Conservation (phyloP, 192 early-diverging fungal genomes). For the Umbelopsis sp. region DNA sequence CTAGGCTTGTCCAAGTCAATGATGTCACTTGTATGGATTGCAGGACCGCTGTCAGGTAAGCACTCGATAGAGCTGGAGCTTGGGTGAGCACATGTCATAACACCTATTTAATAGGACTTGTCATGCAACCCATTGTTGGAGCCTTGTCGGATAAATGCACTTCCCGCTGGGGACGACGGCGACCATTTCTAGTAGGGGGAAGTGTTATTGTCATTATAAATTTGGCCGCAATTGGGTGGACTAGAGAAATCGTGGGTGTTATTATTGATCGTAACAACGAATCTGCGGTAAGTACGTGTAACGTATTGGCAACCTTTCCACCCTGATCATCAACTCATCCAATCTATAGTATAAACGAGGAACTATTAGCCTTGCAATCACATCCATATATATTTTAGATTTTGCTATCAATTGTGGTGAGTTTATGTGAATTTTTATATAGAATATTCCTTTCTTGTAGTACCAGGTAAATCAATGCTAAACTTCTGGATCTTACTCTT, state of each 20-base stretch:
- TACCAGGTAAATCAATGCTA: neutral
- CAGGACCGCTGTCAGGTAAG: constrained; percentile 79
- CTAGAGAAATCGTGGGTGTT: constrained; percentile 63
- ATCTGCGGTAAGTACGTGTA: constrained; percentile 23
- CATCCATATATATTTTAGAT: constrained; percentile 87
- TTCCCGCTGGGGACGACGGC: constrained; percentile 69
- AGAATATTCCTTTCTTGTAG: neutral
- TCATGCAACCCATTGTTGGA: constrained; percentile 86
- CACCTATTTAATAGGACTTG: constrained; percentile 47
- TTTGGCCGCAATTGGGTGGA: constrained; percentile 77
- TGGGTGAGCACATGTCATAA: neutral
- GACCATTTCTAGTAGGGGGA: constrained; percentile 86
- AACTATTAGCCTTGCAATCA: constrained; percentile 72
- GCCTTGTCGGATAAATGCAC: constrained; percentile 80
- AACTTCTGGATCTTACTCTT: neutral
- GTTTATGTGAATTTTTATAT: neutral
- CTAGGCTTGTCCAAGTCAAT: constrained; percentile 81
- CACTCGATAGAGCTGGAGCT: too few relatives aligned
- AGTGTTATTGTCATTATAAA: constrained; percentile 61
- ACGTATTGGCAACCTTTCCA: neutral
- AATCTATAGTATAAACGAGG: constrained; percentile 24
- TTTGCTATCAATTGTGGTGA: constrained; percentile 88
- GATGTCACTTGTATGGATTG: constrained; percentile 93
- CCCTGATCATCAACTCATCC: too few relatives aligned
- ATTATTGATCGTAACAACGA: constrained; percentile 31